Evolutionary conservation across 306 rosid genomes (phyloP), one percentile per base, ranked within the genome.

Genomic region (Begonia peltatifolia): DNA sequence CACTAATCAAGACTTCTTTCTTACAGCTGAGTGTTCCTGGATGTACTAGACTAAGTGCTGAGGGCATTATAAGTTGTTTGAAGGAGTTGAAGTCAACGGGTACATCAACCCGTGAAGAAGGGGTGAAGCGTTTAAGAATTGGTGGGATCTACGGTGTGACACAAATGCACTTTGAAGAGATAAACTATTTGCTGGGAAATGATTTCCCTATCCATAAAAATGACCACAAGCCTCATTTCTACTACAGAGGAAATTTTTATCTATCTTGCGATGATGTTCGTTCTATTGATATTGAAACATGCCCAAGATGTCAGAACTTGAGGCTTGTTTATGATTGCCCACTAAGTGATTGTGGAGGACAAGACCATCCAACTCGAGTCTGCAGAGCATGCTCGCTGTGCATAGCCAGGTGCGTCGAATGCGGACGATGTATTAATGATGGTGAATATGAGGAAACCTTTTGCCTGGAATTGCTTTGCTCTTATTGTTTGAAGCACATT

Each of bases 11-110:
- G 53, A 49, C 52, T 58, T 68, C 6, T 47, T 74, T 22, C 53
- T 54, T 68, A 73, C 76, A 90, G 97, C 71, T 90, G 66, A 76
- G 82, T 60, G 86, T 90, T 57, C 97, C 94, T 35, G 97, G 94
- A 47, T 90, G 95, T 62, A 83, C 94, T 48, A 83, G 87, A 67
- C 77, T 90, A 69, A 90, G 80, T 43, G 72, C 84, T 55, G 95
- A 83, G 54, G 87, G 92, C 53, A 67, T 85, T 49, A 71, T 90
- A 71, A 69, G 58, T 46, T 74, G 69, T 68, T 68, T 90, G 41
- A 90, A 63, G 72, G 79, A 63, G 58, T 73, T 69, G 70, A 80
- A 80, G 71, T 73, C 87, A 41, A 46, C 7, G 49, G 79, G 82
- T 47, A 65, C 78, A 69, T 73, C 87, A 41, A 46, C 7, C 46